Evolutionary conservation across 257 asterid genomes (phyloP), one percentile per base, ranked within the genome.

Genomic region (Gentiana macrophylla): DNA sequence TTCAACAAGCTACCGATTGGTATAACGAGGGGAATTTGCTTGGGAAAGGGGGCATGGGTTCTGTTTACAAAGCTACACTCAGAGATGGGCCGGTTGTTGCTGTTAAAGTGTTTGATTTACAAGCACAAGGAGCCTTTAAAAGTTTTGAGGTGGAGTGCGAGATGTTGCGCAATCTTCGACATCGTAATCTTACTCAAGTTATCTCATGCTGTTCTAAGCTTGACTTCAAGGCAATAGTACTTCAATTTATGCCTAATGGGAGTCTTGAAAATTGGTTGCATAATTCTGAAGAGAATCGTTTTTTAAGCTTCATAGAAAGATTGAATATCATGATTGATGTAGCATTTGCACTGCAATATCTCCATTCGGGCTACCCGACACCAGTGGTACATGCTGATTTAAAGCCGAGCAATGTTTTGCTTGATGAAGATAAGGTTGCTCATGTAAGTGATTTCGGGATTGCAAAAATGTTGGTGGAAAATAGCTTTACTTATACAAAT

Each of bases 361-460:
- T 78, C 24, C 83, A 77, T 57, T 76, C 71, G 54, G 80, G 71
- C 15, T 71, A 37, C 53, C 47, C 8, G 36, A 65, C 47, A 48
- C 74, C 76, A 1, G 68, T 78, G 57, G 71, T 71, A 50, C 80
- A 78, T 35, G 63, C 78, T 55, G 84, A 78, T 74, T 63, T 78
- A 13, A 74, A 74, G 67, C 84, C 84, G 0, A 71, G 66, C 13
- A 78, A 74, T 2, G 74, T 78, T 47, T 78, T 78, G 41, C 84
- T 78, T 3, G 79, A 78, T 34, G 65, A 63, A 62, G 81, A 67
- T 60, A 62, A 74, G 70, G 64, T 56, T 4, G 84, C 77, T 58
- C 84, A 50, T 66, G 78, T 78, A 0, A 50, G 54, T 50, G 54
- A 50, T 13, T 50, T 50, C 24, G 54, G 54, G 34, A 50, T 50